Conservation (phyloP, 2,329 filamentous ascomycete genomes). For the Paecilomyces sp. region DNA sequence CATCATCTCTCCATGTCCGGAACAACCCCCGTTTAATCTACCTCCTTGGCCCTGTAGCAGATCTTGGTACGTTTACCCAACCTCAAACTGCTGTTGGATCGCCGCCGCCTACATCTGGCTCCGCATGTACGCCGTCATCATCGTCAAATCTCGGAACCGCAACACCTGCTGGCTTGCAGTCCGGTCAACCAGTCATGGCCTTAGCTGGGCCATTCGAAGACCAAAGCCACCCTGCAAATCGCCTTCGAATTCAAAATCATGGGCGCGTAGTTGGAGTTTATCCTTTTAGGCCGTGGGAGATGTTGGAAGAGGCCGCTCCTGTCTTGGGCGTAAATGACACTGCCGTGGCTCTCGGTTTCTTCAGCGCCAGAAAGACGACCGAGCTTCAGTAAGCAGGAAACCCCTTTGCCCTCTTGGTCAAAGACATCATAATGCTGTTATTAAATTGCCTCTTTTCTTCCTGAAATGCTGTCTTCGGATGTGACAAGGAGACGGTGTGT, state of each 20-base stretch:
- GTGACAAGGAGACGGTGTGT: not conserved
- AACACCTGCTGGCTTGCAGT: conserved; percentile 12
- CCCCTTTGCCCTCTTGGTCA: not conserved
- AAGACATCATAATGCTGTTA: not conserved
- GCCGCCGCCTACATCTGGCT: conserved; percentile 24
- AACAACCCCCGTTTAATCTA: conserved; percentile 34
- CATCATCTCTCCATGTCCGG: conserved; percentile 29
- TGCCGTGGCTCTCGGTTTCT: conserved; percentile 34
- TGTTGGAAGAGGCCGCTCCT: conserved; percentile 39
- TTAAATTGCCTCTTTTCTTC: not conserved
- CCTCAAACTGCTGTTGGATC: conserved; percentile 20
- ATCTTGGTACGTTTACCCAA: conserved; percentile 12
- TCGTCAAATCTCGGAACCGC: conserved; percentile 14
- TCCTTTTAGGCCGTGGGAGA: conserved; percentile 35
- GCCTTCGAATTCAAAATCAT: conserved; percentile 30
- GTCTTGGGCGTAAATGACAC: conserved; percentile 39
- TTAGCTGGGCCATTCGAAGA: conserved; percentile 16
- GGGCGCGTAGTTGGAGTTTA: conserved; percentile 28
- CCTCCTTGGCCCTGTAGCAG: conserved; percentile 32
- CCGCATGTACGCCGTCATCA: conserved; percentile 20
- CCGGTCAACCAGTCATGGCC: conserved; percentile 4
- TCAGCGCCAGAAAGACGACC: conserved; percentile 31
- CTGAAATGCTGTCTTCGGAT: not conserved
- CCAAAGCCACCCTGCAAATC: conserved; percentile 18
- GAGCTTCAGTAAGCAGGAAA: conserved; percentile 3